phyloP scores from a whole-genome alignment of 2,329 filamentous ascomycete species.

The Ascochyta fabae region DNA sequence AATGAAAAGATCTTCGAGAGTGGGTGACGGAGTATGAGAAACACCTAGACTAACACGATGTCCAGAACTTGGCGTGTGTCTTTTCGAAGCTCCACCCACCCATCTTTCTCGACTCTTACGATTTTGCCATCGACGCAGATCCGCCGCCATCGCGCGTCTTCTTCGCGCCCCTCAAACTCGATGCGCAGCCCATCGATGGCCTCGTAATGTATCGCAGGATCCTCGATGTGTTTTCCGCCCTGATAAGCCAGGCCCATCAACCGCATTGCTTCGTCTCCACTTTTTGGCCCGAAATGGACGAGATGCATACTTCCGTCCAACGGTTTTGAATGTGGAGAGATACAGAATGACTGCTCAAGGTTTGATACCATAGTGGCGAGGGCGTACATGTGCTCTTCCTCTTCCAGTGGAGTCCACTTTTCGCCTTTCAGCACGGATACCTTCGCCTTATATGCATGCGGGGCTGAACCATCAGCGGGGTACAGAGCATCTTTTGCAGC shows the following conservation, averaged over 20 bases:
- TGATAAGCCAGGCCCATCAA: conserved; percentile 73
- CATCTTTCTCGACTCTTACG: conserved; percentile 72
- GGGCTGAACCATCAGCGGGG: conserved; percentile 58
- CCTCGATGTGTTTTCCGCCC: conserved; percentile 62
- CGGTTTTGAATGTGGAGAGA: conserved; percentile 75
- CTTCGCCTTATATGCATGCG: conserved; percentile 64
- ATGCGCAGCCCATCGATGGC: conserved; percentile 72
- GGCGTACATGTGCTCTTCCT: conserved; percentile 73
- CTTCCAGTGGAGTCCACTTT: conserved; percentile 46
- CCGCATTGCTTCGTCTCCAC: conserved; percentile 72
- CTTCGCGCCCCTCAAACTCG: conserved; percentile 63
- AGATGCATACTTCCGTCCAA: conserved; percentile 74
- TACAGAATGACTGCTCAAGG: conserved; percentile 80
- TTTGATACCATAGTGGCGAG: conserved; percentile 79
- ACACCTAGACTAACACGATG: conserved; percentile 24
- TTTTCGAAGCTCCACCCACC: conserved; percentile 71
- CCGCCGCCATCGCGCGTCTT: conserved; percentile 77
- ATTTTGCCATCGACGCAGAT: conserved; percentile 94
- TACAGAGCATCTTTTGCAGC: conserved; percentile 78
- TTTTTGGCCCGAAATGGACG: conserved; percentile 74
- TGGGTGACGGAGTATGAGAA: too few species aligned
- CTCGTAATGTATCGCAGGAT: conserved; percentile 69
- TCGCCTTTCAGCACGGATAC: conserved; percentile 52
- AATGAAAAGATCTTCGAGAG: too few species aligned
- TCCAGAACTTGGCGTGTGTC: conserved; percentile 53